Percentiles rank a stretch among this genome's conserved stretches.
Evolutionary conservation across 1,139 yeast species (phyloP).

Genomic region (Pneumocystis carinii): DNA sequence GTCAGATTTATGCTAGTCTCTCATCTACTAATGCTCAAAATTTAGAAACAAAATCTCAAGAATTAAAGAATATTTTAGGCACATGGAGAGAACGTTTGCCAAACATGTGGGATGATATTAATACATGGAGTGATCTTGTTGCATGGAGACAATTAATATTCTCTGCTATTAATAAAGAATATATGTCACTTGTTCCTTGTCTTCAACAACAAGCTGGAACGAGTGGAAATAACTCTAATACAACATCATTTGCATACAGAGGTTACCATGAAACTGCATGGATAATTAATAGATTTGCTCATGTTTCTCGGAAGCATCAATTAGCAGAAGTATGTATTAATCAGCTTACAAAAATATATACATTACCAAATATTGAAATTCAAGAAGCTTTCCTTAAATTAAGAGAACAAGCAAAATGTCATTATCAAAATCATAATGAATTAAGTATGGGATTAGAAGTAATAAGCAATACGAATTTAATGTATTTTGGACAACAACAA

Average conservation of each 20-base stretch:
- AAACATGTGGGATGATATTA: slow-evolving; percentile 92
- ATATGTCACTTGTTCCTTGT: slow-evolving; percentile 81
- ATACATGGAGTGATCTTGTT: slow-evolving; percentile 91
- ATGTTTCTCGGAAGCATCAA: slow-evolving; percentile 90
- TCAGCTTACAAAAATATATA: slow-evolving; percentile 84
- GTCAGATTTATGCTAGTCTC: slow-evolving; percentile 80
- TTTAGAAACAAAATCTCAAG: slow-evolving; percentile 82
- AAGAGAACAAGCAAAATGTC: slow-evolving; percentile 95
- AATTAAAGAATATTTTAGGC: slow-evolving; percentile 79
- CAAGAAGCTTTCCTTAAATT: slow-evolving; percentile 93
- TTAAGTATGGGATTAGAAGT: slow-evolving; percentile 90
- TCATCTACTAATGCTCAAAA: slow-evolving; percentile 86
- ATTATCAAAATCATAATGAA: slow-evolving; percentile 77
- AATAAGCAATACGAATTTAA: slow-evolving; percentile 87
- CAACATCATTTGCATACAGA: slow-evolving; percentile 84
- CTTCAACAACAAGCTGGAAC: slow-evolving; percentile 50
- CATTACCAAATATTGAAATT: slow-evolving; percentile 91
- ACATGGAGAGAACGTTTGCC: slow-evolving; percentile 98
- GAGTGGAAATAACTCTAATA: slow-evolving; percentile 28
- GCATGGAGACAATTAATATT: slow-evolving; percentile 99
- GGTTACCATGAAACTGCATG: slow-evolving; percentile 99
- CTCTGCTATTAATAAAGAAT: slow-evolving; percentile 88
- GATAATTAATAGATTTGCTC: slow-evolving; percentile 97
- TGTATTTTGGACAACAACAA: slow-evolving; percentile 90
- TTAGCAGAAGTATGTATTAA: slow-evolving; percentile 94